Percentiles rank a stretch among this genome's conserved stretches.
phyloP scores from a whole-genome alignment of 2,329 filamentous ascomycete genomes.

The Zalaria obscura region DNA sequence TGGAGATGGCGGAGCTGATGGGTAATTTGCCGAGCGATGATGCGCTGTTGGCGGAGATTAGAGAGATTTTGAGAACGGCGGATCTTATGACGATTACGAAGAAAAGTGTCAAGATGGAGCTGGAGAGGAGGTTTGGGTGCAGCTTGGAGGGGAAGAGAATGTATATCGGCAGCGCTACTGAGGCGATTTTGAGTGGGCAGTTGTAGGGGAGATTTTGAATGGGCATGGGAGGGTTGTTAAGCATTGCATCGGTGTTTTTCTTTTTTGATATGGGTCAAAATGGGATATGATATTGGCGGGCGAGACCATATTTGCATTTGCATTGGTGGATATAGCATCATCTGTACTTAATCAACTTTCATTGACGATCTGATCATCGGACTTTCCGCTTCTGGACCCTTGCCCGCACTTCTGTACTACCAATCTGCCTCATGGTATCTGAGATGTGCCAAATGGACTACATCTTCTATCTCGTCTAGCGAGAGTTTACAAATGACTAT shows the following conservation, averaged over 20 bases:
- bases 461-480: too few species aligned
- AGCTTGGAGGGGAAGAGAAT: constrained; percentile 74
- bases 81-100: constrained; percentile 98
- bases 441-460: too few species aligned
- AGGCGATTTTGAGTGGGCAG: constrained; percentile 26
- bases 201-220: constrained; percentile 13
- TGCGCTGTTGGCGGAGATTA: constrained; percentile 79
- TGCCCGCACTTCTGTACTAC: too few species aligned
- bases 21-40: constrained; percentile 71
- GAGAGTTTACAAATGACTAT: too few species aligned
- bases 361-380: too few species aligned
- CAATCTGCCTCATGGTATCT: too few species aligned
- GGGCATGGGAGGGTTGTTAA: not conserved
- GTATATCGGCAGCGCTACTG: constrained; percentile 52
- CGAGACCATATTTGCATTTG: too few species aligned
- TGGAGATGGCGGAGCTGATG: constrained; percentile 62
- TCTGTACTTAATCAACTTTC: too few species aligned
- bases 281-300: too few species aligned
- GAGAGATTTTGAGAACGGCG: constrained; percentile 79
- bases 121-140: constrained; percentile 82
- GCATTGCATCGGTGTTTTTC: not conserved
- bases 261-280: too few species aligned
- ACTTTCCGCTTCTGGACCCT: too few species aligned
- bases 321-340: too few species aligned
- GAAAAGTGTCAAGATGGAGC: constrained; percentile 90